Base-by-base conservation (phyloP, 1,139 yeast genomes). In the Arxiozyma telluris region DNA sequence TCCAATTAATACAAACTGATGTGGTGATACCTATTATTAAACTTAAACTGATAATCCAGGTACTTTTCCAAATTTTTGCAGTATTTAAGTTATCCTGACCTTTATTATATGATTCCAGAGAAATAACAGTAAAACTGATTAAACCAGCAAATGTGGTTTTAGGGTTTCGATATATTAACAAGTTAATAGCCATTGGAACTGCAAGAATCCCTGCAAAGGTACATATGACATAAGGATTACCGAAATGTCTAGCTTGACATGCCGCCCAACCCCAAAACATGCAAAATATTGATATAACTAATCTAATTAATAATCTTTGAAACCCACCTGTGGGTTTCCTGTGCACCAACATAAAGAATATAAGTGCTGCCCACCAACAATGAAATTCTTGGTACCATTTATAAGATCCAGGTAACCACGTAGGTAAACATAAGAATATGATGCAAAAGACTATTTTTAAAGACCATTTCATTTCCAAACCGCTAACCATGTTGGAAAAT, bases 211-310 rank as follows among this genome's bases (percentile, higher is more conserved):
- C 72, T 6, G 75, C 71, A 61, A 76, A 71, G 3, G 72, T 71
- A 15, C 73, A 74, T 42, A 76, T 59, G 3, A 76, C 77, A 55
- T 71, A 72, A 0, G 74, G 71, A 51, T 68, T 64, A 27, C 68
- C 68, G 47, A 70, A 73, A 51, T 71, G 71, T 20, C 68, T 62
- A 0, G 78, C 69, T 44, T 75, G 71, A 54, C 65, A 67, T 0
- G 76, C 74, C 20, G 76, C 70, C 65, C 78, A 77, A 0, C 76
- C 80, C 76, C 78, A 76, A 50, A 76, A 69, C 9, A 72, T 67
- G 2, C 78, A 79, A n/a, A 69, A 47, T 8, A 76, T 45, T 54
- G 76, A 72, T 47, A 70, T 70, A 0, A 63, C 22, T 0, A 72
- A 47, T 56, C 80, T 64, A 12, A 70, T 67, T 3, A 63, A 38